A percentile compares a stretch with the other conserved stretches of the same genome.
Evolutionary conservation across 306 rosid genomes (phyloP).

Genomic region (Adenanthera pavonina): DNA sequence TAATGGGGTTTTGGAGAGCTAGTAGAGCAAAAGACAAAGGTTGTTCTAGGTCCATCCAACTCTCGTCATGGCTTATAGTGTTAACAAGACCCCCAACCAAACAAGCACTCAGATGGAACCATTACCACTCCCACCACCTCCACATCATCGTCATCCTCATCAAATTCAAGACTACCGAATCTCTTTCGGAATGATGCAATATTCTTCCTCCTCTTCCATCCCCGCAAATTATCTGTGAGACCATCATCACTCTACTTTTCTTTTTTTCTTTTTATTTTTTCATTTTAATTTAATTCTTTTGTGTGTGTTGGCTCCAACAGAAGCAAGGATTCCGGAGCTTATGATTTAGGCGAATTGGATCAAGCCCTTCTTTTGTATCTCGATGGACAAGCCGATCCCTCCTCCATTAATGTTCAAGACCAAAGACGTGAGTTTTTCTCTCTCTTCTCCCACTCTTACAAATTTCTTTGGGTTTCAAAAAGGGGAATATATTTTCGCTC

Average conservation of each 20-base stretch:
- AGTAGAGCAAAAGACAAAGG: slow-evolving; percentile 36
- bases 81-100: slow-evolving; percentile 46
- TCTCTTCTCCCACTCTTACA: neutral
- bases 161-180: slow-evolving; percentile 50
- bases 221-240: slow-evolving; percentile 73
- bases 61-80: slow-evolving; percentile 61
- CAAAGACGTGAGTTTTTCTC: slow-evolving; percentile 69
- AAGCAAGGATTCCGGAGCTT: slow-evolving; percentile 75
- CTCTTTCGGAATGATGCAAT: slow-evolving; percentile 75
- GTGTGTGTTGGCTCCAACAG: slow-evolving; percentile 45
- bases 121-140: slow-evolving; percentile 55
- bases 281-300: neutral
- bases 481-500: slow-evolving; percentile 19
- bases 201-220: slow-evolving; percentile 68
- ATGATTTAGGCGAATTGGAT: slow-evolving; percentile 93
- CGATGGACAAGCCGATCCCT: slow-evolving; percentile 79
- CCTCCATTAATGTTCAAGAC: slow-evolving; percentile 59
- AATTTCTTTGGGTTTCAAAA: slow-evolving; percentile 37
- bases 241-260: neutral
- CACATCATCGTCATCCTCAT: slow-evolving; percentile 46
- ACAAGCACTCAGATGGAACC: slow-evolving; percentile 47
- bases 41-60: slow-evolving; percentile 32
- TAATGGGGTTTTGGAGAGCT: slow-evolving; percentile 57
- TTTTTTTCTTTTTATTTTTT: neutral
- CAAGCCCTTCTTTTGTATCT: slow-evolving; percentile 90